These are phyloP conservation scores for Paecilomyces sp. DNA, from an alignment of 2,329 filamentous ascomycete species.

Conservation along the genomic window DNA sequence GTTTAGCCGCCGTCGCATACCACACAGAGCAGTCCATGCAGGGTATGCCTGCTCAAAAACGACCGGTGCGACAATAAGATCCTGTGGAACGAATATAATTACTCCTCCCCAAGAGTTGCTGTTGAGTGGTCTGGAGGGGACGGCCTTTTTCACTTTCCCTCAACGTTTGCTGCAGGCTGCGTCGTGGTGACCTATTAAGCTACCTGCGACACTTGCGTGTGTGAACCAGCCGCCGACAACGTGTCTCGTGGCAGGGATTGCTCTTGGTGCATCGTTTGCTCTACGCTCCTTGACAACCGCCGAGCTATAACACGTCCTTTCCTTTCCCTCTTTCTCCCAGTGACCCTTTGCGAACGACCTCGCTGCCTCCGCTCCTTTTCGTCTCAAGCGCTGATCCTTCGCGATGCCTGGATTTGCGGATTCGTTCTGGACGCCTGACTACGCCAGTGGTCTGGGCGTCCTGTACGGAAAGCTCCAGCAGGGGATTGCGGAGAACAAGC, in stretches of 20 bases:
- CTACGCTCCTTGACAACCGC: not conserved
- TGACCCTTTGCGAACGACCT: not conserved
- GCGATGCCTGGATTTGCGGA: conserved; percentile 84
- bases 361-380: not conserved
- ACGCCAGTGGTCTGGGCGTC: conserved; percentile 90
- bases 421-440: conserved; percentile 97
- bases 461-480: conserved; percentile 96
- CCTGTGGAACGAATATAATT: not conserved
- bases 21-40: not conserved
- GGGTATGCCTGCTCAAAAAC: not conserved
- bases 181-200: not conserved
- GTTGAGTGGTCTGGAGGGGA: not conserved
- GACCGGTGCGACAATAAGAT: not conserved
- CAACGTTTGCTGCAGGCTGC: not conserved
- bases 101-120: not conserved
- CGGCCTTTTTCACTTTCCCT: not conserved
- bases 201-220: not conserved
- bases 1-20: not conserved
- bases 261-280: not conserved
- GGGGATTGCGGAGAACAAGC: conserved; percentile 89
- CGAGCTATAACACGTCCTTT: not conserved
- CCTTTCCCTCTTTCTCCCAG: not conserved
- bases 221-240: not conserved
- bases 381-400: conserved; percentile 4
- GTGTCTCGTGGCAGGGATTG: not conserved